phyloP scores from a whole-genome alignment of 2,329 filamentous ascomycete genomes.

The Camillea tinctor region DNA sequence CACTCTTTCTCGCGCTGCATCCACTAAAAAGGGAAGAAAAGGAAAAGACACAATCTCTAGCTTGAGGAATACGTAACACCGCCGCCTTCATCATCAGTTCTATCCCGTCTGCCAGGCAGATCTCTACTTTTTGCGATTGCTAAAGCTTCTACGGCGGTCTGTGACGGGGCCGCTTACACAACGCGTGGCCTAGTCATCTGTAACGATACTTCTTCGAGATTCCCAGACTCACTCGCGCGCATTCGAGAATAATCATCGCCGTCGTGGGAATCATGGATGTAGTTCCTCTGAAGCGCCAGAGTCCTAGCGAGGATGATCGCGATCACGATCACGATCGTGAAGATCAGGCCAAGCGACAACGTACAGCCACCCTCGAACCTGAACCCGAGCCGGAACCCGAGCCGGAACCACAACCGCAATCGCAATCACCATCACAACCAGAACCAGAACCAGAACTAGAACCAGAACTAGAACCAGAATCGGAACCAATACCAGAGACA shows the following conservation, averaged over 20 bases:
- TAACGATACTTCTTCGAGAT: too few relatives aligned
- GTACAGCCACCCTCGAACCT: conserved; percentile 19
- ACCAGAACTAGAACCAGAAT: too few relatives aligned
- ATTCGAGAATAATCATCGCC: not conserved
- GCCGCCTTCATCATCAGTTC: not conserved
- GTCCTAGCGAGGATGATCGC: conserved; percentile 14
- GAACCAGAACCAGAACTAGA: too few relatives aligned
- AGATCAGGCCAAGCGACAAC: conserved; percentile 26
- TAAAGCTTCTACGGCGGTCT: too few relatives aligned
- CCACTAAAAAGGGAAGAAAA: too few relatives aligned
- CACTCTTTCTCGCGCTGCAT: not conserved
- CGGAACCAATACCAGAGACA: conserved; percentile 12
- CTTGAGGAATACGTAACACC: too few relatives aligned
- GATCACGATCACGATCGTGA: conserved; percentile 7
- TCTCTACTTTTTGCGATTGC: not conserved
- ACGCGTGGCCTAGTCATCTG: too few relatives aligned
- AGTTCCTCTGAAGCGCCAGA: conserved; percentile 24
- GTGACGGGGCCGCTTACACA: too few relatives aligned
- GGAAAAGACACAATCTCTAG: not conserved
- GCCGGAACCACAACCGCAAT: too few relatives aligned
- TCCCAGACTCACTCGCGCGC: too few relatives aligned
- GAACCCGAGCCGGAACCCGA: conserved; percentile 11
- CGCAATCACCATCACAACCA: too few relatives aligned
- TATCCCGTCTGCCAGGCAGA: not conserved
- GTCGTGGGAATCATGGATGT: too few relatives aligned